Evolutionary conservation across 345 rosid species (phyloP), one percentile per base, ranked within the genome.

Genomic region (Gossypium raimondii): DNA sequence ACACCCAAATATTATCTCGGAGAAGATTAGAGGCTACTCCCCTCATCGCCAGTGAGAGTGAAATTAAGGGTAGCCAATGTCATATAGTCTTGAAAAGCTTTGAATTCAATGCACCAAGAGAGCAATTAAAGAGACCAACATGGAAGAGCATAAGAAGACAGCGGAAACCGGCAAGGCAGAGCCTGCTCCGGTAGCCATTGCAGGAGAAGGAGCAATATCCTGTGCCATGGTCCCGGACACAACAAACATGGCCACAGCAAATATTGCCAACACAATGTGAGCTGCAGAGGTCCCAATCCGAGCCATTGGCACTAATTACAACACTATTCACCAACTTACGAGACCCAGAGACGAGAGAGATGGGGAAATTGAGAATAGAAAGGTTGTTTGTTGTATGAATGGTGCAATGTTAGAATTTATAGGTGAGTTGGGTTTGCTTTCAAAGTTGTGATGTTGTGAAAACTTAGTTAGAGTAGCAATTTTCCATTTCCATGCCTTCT

Each of bases 221-320:
- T 72, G 51, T 38, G 75, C 75, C 62, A 24, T 47, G 72, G 9
- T 24, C 13, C 72, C 56, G 20, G 72, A 67, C 17, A 24, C 56
- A 24, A 67, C 56, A 24, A 67, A 48, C 72, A 67, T 67, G 13
- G 56, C 56, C 41, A 67, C 72, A 13, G 48, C 43, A 13, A 67
- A 48, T n/a, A 67, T 67, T 22, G 57, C 20, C 56, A 67, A 22
- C 56, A 67, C 41, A 24, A 67, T 24, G 7, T 67, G 57, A 67
- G 72, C 3, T 12, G 72, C 34, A 13, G 20, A 67, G 11, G 41
- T 13, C 41, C 56, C 72, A 47, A 48, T 6, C 38, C 12, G 13
- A 12, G 57, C 72, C 72, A 67, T 67, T 48, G n/a, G 10, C 11
- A 25, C 25, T 47, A 2, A 16, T 53, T 16, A 53, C 34, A 38